These are phyloP conservation scores for Podospora australis DNA, from an alignment of 495 filamentous ascomycete genomes.

Conservation along the genomic window DNA sequence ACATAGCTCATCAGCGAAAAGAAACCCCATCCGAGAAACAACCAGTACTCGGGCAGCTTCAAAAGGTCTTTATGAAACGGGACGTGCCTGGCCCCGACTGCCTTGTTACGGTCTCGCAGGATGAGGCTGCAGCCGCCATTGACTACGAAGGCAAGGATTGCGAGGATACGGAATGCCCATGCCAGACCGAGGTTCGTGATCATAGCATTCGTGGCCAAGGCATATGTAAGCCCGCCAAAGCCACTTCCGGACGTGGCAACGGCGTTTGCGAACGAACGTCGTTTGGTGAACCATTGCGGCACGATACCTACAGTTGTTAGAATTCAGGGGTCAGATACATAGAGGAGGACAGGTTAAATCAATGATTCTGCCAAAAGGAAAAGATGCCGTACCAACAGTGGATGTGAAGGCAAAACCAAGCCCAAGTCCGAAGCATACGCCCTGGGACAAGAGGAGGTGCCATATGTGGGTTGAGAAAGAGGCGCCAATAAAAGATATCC, in stretches of 20 bases:
- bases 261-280: slow-evolving; percentile 65
- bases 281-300: slow-evolving; percentile 72
- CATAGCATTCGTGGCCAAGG: slow-evolving; percentile 49
- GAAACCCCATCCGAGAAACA: slow-evolving; percentile 62
- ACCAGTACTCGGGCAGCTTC: slow-evolving; percentile 52
- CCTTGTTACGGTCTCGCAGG: slow-evolving; percentile 61
- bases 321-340: too few species aligned
- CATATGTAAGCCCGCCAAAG: slow-evolving; percentile 62
- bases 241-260: slow-evolving; percentile 69
- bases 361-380: too few species aligned
- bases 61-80: slow-evolving; percentile 60
- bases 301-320: slow-evolving; percentile 62
- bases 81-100: slow-evolving; percentile 54
- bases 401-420: slow-evolving; percentile 73
- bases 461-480: slow-evolving; percentile 64
- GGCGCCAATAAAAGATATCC: slow-evolving; percentile 54
- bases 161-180: slow-evolving; percentile 67
- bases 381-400: too few species aligned
- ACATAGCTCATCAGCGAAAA: slow-evolving; percentile 69
- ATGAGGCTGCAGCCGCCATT: slow-evolving; percentile 53
- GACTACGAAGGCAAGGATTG: slow-evolving; percentile 50
- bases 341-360: too few species aligned
- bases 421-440: slow-evolving; percentile 66
- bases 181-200: slow-evolving; percentile 54
- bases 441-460: slow-evolving; percentile 72